Base-by-base conservation (phyloP, 1,139 yeast species). In the Taphrina wiesneri region DNA sequence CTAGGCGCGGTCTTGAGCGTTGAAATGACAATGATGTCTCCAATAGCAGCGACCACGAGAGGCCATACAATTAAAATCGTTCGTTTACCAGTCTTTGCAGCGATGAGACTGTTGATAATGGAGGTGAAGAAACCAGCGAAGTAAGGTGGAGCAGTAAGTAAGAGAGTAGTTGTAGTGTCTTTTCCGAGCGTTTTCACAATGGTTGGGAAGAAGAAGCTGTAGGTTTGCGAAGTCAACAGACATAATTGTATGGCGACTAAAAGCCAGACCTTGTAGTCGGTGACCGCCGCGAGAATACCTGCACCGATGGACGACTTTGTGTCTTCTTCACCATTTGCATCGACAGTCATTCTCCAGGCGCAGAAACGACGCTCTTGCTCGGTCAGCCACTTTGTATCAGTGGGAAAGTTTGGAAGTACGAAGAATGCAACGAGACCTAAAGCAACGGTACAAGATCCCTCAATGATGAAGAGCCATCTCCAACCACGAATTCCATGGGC, bases 381-480 rank as follows among this genome's bases (percentile, higher is more conserved):
- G 23, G 47, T 28, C 41, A 62, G 32, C 53, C 57, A 62, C 23
- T 43, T 53, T 13, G 66, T 59, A 30, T 61, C 46, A 4, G 36
- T 34, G 15, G 67, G 67, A 39, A 56, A 63, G 46, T 49, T 39
- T 23, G 93, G 93, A 69, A 86, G 78, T 71, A 81, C 71, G 72
- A 83, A 82, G 71, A 84, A 80, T 0, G 91, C 92, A 69, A 84
- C 75, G 32, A 86, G n/a, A 15, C 87, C 90, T 65, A 87, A 83
- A 1, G 78, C 82, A 32, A 86, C 72, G 2, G 90, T 83, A 46
- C 86, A 79, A 57, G 84, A 74, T 15, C 87, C 88, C 74, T 87
- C 90, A 70, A 87, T 81, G 68, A 87, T 81, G 73, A 85, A 87
- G 74, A 85, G 84, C 90, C 91, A 87, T 76, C 86, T 82, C 91